These are phyloP conservation scores for Erodium maritimum DNA, from an alignment of 345 rosid species.

Conservation along the genomic window DNA sequence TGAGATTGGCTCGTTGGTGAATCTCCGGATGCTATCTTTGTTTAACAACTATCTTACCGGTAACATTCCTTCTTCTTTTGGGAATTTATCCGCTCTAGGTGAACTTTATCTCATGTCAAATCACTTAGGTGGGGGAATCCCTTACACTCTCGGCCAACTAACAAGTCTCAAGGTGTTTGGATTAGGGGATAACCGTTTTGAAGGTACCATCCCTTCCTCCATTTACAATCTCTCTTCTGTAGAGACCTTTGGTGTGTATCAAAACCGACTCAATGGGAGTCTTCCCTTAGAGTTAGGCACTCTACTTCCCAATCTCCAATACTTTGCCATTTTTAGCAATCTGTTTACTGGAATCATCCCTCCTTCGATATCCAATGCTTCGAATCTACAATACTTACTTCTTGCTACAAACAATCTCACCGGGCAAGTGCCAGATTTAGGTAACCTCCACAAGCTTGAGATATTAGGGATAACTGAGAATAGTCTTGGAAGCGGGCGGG, in stretches of 20 bases:
- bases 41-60: conserved; percentile 1
- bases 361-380: conserved; percentile 1
- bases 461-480: not conserved
- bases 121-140: conserved; percentile 13
- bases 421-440: conserved; percentile 6
- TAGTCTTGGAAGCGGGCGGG: conserved; percentile 1
- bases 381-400: not conserved
- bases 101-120: conserved; percentile 11
- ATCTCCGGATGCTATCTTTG: conserved; percentile 6
- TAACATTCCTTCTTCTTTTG: conserved; percentile 14
- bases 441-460: conserved; percentile 2
- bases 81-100: not conserved
- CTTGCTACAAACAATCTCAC: not conserved
- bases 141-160: conserved; percentile 12
- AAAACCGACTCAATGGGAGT: not conserved
- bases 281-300: not conserved
- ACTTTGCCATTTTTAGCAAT: not conserved
- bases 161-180: conserved; percentile 4
- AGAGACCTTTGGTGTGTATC: conserved; percentile 9
- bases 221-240: conserved; percentile 16
- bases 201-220: conserved; percentile 14
- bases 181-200: conserved; percentile 16
- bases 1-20: conserved; percentile 5
- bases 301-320: not conserved
- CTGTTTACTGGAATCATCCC: not conserved